Base-by-base conservation (phyloP, 768 basidiomycete species). In the Termitomyces sp. region DNA sequence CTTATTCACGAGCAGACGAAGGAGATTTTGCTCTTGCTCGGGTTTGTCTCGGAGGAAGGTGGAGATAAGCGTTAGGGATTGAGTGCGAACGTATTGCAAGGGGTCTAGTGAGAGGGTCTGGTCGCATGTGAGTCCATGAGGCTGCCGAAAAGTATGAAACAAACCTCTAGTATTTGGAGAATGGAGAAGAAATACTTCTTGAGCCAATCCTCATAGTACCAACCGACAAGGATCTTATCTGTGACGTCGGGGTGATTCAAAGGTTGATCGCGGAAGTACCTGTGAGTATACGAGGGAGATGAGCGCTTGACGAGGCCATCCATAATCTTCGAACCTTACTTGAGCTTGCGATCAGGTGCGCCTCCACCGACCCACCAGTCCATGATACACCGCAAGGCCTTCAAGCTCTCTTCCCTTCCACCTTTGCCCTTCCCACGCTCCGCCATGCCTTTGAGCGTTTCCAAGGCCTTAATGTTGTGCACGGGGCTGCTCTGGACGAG, bases 341-440 rank as follows among this genome's bases (percentile, higher is more conserved):
- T 91, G 26, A 98, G 79, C 68, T 98, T 98, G 59, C 91, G 77
- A 57, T 80, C 76, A 0, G 94, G 91, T 19, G 86, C 90, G n/a
- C 93, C 93, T 23, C 94, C 95, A 33, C 94, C 94, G 46, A 89
- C 82, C 93, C 94, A 97, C 94, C 96, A 98, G 80, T 98, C 96
- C 33, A 91, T 86, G 56, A 99, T 78, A 59, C 94, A 96, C 43
- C 95, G 79, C 54, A 96, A 67, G 3, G 95, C 94, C 61, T 95
- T 94, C 44, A 97, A 68, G 62, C 89, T 86, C 74, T 98, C 95
- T 50, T 94, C 94, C n/a, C 95, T 79, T 3, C 92, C 91, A 41
- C 92, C 93, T 64, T 91, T 92, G 0, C 86, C 87, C 58, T 87
- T 84, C 0, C 87, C 87, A 37, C 80, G 73, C 66, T 90, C 89